These are phyloP conservation scores for Syzygium aqueum DNA, from an alignment of 345 rosid species.

Conservation along the genomic window DNA sequence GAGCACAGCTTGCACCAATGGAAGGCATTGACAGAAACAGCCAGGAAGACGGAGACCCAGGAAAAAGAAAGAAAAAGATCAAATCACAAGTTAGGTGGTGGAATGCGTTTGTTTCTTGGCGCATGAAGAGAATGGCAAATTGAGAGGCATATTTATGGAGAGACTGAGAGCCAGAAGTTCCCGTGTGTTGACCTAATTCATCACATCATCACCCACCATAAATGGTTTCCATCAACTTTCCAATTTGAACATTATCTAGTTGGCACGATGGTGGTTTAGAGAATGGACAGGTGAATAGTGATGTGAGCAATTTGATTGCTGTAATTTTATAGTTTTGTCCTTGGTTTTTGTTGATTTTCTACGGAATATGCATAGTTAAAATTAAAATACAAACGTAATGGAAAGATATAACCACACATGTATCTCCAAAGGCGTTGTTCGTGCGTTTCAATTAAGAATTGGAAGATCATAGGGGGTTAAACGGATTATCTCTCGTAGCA, in stretches of 20 bases:
- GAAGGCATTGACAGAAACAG: conserved; percentile 8
- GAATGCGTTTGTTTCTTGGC: not conserved
- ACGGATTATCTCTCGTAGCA: too few species aligned
- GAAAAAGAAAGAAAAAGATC: not conserved
- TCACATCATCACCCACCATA: not conserved
- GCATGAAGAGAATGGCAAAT: not conserved
- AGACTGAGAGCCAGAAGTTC: not conserved
- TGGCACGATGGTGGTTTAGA: not conserved
- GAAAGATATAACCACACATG: too few species aligned
- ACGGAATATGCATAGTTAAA: too few species aligned
- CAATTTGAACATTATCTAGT: not conserved
- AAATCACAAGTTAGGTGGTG: not conserved
- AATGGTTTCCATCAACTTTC: not conserved
- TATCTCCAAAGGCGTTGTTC: too few species aligned
- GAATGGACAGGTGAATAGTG: not conserved
- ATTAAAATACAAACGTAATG: too few species aligned
- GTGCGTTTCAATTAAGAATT: too few species aligned
- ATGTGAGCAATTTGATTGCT: not conserved
- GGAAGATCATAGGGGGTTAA: too few species aligned
- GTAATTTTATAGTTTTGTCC: not conserved
- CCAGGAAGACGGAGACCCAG: not conserved
- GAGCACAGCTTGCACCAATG: conserved; percentile 17
- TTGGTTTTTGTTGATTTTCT: too few species aligned
- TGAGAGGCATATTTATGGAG: not conserved
- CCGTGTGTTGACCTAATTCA: not conserved